phyloP scores from a whole-genome alignment of 371 early-diverging fungal genomes.

The Chytridium lagenaria region DNA sequence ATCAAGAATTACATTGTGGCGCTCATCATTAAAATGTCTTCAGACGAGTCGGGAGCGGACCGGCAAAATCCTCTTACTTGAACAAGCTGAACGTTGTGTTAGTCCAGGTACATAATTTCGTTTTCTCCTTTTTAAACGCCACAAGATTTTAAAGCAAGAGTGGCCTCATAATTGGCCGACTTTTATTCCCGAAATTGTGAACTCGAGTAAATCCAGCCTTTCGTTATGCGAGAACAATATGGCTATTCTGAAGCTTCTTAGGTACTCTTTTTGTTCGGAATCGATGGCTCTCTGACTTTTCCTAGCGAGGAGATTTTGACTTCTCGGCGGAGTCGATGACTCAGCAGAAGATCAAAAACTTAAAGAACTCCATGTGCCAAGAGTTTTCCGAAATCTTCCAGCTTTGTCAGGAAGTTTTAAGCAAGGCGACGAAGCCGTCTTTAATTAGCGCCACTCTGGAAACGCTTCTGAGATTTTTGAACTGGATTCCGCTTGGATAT shows the following conservation, averaged over 20 bases:
- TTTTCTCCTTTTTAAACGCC: constrained; percentile 28
- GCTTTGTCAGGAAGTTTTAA: constrained; percentile 94
- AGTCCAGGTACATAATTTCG: constrained; percentile 76
- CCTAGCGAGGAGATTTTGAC: constrained; percentile 98
- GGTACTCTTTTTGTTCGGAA: constrained; percentile 55
- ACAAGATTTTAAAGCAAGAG: constrained; percentile 98
- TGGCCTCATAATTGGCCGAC: constrained; percentile 99
- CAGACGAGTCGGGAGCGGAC: constrained; percentile 71
- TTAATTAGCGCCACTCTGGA: constrained; percentile 92
- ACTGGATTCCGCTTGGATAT: constrained; percentile 97
- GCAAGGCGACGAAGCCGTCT: constrained; percentile 85
- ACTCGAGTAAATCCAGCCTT: constrained; percentile 89
- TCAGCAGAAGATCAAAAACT: constrained; percentile 86
- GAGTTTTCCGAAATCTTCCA: constrained; percentile 97
- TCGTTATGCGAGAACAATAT: constrained; percentile 99
- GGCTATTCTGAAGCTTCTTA: constrained; percentile 94
- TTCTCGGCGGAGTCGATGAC: constrained; percentile 98
- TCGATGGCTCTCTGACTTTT: background rate
- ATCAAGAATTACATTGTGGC: constrained; percentile 94
- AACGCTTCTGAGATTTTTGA: constrained; percentile 92
- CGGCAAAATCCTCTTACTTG: constrained; percentile 75
- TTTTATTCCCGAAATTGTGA: constrained; percentile 98
- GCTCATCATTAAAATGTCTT: constrained; percentile 86
- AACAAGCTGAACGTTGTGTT: constrained; percentile 93
- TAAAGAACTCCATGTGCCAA: constrained; percentile 93